Evolutionary conservation across 148 eudicot genomes (phyloP).

Genomic region (Rhododendron ovatum): DNA sequence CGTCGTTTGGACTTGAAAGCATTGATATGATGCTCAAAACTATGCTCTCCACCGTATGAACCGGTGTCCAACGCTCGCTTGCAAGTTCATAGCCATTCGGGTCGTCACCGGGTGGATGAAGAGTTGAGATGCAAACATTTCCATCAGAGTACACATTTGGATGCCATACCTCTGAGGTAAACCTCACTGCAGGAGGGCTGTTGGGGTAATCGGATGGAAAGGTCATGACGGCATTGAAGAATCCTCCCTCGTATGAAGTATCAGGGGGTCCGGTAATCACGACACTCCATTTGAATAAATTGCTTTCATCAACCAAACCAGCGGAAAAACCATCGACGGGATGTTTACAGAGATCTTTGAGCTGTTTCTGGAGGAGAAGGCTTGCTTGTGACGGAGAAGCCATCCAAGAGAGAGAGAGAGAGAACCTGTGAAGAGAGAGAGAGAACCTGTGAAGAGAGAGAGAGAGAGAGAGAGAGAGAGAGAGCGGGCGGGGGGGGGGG

Average conservation of each 20-base stretch:
- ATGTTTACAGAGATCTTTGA: too few species aligned
- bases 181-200: constrained; percentile 76
- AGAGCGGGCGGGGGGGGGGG: too few species aligned
- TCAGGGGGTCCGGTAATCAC: constrained; percentile 85
- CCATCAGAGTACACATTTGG: constrained; percentile 56
- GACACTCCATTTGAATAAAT: constrained; percentile 78
- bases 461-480: too few species aligned
- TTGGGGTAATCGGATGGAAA: constrained; percentile 71
- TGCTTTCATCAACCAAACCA: too few species aligned
- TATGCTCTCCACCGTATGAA: constrained; percentile 95
- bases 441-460: background rate
- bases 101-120: constrained; percentile 99
- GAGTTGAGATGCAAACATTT: constrained; percentile 92
- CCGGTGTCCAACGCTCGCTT: constrained; percentile 99
- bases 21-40: constrained; percentile 77
- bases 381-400: constrained; percentile 45
- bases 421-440: too few species aligned
- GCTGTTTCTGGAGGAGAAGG: constrained; percentile 49
- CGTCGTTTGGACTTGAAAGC: constrained; percentile 83
- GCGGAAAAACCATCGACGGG: too few species aligned
- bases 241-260: constrained; percentile 81
- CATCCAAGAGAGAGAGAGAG: background rate
- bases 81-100: constrained; percentile 99
- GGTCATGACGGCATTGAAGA: constrained; percentile 76
- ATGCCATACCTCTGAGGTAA: constrained; percentile 85